These are phyloP conservation scores for Smallanthus sonchifolius DNA, from an alignment of 129 eudicot genomes.

Conservation along the genomic window DNA sequence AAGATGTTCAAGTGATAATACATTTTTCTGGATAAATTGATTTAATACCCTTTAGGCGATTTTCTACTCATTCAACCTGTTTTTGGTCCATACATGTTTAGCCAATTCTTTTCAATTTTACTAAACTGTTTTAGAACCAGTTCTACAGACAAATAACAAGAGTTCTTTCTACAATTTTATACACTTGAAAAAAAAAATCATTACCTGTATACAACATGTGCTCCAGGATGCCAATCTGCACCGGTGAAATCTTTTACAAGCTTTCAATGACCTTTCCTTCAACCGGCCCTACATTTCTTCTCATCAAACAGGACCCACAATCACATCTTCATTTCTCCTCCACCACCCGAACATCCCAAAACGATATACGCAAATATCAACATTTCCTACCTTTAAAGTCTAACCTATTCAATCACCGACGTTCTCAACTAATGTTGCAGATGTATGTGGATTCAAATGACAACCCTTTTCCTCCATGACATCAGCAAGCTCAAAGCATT, in stretches of 20 bases:
- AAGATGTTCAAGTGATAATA: too few species aligned
- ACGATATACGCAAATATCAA: not conserved
- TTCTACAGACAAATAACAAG: too few species aligned
- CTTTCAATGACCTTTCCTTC: constrained; percentile 9
- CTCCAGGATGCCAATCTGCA: constrained; percentile 17
- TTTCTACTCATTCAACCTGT: too few species aligned
- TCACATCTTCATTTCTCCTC: not conserved
- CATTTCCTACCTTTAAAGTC: not conserved
- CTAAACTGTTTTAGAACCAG: too few species aligned
- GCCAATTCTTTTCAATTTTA: too few species aligned
- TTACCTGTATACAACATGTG: constrained; percentile 15
- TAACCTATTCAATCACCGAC: constrained; percentile 11
- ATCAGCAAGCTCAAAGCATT: constrained; percentile 52
- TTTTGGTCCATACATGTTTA: too few species aligned
- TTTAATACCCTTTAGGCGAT: too few species aligned
- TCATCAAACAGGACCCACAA: not conserved
- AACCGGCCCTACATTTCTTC: not conserved
- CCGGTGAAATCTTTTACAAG: constrained; percentile 2
- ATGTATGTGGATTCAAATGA: constrained; percentile 51
- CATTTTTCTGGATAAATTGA: too few species aligned
- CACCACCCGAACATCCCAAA: constrained; percentile 14
- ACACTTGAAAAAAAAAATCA: not conserved
- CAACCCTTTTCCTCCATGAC: constrained; percentile 71
- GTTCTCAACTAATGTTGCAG: constrained; percentile 42
- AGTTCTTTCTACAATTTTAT: not conserved